Evolutionary conservation across 2,329 filamentous ascomycete genomes (phyloP).

Genomic region (Aspergillus transmontanensis): DNA sequence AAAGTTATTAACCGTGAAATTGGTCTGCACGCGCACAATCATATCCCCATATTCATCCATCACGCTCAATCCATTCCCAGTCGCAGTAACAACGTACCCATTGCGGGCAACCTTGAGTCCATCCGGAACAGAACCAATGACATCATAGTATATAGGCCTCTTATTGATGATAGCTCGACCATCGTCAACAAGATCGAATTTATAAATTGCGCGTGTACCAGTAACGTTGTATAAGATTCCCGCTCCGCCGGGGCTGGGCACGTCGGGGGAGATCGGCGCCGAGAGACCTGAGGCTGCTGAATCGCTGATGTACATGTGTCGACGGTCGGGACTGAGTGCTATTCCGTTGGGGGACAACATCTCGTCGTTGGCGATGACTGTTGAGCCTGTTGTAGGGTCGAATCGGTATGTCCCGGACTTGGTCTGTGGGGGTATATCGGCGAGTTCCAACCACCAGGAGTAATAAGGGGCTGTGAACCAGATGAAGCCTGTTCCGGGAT

Average conservation of each 20-base stretch:
- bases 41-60: slow-evolving; percentile 9
- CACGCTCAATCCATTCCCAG: slow-evolving; percentile 5
- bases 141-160: slow-evolving; percentile 2
- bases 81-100: slow-evolving; percentile 4
- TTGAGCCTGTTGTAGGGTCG: slow-evolving; percentile 1
- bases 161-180: slow-evolving; percentile 5
- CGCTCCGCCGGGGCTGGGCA: background rate
- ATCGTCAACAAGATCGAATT: slow-evolving; percentile 4
- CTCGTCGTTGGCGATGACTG: slow-evolving; percentile 4
- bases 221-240: background rate
- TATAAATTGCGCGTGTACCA: slow-evolving; percentile 6
- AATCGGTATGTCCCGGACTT: slow-evolving; percentile 7
- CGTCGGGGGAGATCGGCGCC: background rate
- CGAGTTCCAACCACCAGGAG: background rate
- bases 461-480: slow-evolving; percentile 9
- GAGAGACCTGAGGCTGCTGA: background rate
- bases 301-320: slow-evolving; percentile 7
- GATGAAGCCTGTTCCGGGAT: slow-evolving; percentile 3
- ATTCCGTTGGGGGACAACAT: slow-evolving; percentile 9
- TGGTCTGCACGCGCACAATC: slow-evolving; percentile 8
- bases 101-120: slow-evolving; percentile 9
- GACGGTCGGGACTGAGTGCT: slow-evolving; percentile 1
- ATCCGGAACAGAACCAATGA: slow-evolving; percentile 7
- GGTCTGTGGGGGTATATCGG: slow-evolving; percentile 1
- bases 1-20: slow-evolving; percentile 9